Evolutionary conservation across 139 green algal species (phyloP), one percentile per base, ranked within the genome.

Genomic region (Coccomyxa sp.): DNA sequence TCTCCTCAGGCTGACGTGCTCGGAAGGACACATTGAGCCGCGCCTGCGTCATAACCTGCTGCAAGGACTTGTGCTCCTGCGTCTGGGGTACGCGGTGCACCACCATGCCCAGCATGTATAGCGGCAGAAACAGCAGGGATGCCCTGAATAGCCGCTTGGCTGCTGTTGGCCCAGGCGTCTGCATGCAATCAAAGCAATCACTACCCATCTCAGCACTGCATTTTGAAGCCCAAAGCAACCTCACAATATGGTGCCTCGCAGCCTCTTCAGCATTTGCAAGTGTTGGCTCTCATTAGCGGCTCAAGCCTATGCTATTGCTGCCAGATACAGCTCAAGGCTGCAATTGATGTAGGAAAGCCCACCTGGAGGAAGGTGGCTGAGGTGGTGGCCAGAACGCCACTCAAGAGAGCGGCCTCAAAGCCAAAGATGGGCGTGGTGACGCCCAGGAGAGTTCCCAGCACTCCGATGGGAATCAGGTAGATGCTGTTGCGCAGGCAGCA

Each of bases 101-200:
- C 10, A 93, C 81, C 81, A 99, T 88, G 41, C 79, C 84, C 2
- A 73, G 72, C 92, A 99, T 94, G 78, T 97, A 90, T 39, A 95
- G 35, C 31, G 96, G 96, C 39, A 99, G 88, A 88, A 97, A 93
- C 40, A 98, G 70, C 73, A 99, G 87, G 74, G 86, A 95, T 70
- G 86, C 86, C 37, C 86, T 85, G 85, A 99, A 99, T 41, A 98
- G 84, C 18, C 84, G 83, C 16, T 95, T 85, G 7, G 96, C 95
- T 10, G 87, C 84, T 29, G 16, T 44, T 18, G 18, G 33, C 33
- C 70, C 44, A 34, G 70, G 70, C 35, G 35, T 44, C 70, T 74
- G 64, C 64, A 36, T 36, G 24, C 6, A 31, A 64, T 22, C 50
- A 5, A 18, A 64, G 50, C 18, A 18, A 64, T 31, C 50, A 31